phyloP scores from a whole-genome alignment of 768 basidiomycete species.

The Dacryopinax primogenitus region DNA sequence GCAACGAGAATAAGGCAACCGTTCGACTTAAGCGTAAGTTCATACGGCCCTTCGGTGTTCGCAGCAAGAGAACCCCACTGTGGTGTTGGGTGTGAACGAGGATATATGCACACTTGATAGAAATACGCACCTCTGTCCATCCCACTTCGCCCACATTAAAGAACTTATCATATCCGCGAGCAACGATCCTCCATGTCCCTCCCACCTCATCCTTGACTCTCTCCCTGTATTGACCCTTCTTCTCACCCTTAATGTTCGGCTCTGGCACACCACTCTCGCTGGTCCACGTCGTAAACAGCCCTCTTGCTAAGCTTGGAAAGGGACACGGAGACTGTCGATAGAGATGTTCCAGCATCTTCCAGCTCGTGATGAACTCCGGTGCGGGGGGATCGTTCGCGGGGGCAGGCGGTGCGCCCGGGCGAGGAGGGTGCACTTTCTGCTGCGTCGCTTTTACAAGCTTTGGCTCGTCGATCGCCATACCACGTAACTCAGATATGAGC shows the following conservation, averaged over 20 bases:
- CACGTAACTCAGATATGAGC: neutral
- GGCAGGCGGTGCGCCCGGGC: neutral
- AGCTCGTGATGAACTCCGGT: conserved; percentile 45
- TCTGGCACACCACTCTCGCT: conserved; percentile 21
- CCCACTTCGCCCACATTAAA: conserved; percentile 95
- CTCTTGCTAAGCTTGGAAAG: conserved; percentile 89
- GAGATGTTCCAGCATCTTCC: conserved; percentile 98
- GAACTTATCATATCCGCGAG: conserved; percentile 95
- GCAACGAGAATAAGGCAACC: conserved; percentile 95
- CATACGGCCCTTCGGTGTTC: conserved; percentile 65
- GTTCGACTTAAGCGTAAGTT: conserved; percentile 83
- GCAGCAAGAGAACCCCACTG: conserved; percentile 65
- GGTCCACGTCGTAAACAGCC: conserved; percentile 53
- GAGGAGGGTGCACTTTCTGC: neutral
- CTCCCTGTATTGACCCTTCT: conserved; percentile 29
- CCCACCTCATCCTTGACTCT: conserved; percentile 4
- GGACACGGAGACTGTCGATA: conserved; percentile 81
- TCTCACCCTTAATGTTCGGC: conserved; percentile 19
- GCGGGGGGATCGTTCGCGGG: neutral
- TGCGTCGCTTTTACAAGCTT: neutral
- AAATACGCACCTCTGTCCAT: conserved; percentile 68
- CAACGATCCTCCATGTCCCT: conserved; percentile 45
- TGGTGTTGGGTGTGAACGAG: neutral
- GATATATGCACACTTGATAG: conserved; percentile 8
- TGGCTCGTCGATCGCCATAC: neutral